A percentile compares a stretch with the other conserved stretches of the same genome.
Evolutionary conservation across 2,329 filamentous ascomycete species (phyloP).

Genomic region (Aspergillus arachidicola): DNA sequence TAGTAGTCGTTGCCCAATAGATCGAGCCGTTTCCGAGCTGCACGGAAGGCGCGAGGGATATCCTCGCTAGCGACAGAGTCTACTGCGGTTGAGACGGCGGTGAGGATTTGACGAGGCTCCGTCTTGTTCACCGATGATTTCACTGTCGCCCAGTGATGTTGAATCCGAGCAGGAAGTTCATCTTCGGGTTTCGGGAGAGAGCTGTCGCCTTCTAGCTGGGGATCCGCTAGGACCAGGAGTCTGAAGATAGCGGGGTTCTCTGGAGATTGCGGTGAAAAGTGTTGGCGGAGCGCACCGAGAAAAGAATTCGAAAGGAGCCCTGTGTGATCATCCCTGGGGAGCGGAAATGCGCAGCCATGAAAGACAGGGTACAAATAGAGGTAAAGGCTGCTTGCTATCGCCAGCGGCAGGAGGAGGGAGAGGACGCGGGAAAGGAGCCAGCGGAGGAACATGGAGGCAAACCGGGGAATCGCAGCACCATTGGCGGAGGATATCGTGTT

Average conservation of each 20-base stretch:
- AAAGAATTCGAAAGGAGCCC: constrained; percentile 25
- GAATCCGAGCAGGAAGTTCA: constrained; percentile 46
- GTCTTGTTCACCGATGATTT: constrained; percentile 16
- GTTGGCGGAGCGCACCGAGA: constrained; percentile 41
- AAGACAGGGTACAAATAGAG: constrained; percentile 88
- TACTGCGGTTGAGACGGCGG: constrained; percentile 26
- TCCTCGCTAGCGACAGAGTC: constrained; percentile 62
- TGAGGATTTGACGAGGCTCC: constrained; percentile 22
- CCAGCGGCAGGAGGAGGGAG: constrained; percentile 63
- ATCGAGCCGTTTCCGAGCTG: constrained; percentile 78
- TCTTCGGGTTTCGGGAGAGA: constrained; percentile 65
- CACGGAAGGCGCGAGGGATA: constrained; percentile 66
- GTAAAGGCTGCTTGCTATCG: constrained; percentile 71
- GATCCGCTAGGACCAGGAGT: constrained; percentile 84
- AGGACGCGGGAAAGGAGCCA: constrained; percentile 49
- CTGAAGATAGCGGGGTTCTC: constrained; percentile 70
- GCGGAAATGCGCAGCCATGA: constrained; percentile 77
- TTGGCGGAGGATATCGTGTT: not conserved
- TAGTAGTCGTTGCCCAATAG: constrained; percentile 94
- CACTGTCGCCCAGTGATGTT: constrained; percentile 37
- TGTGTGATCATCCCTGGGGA: constrained; percentile 31
- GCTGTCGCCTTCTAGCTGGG: constrained; percentile 89
- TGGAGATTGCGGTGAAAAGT: constrained; percentile 27
- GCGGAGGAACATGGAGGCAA: constrained; percentile 55
- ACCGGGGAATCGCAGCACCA: constrained; percentile 6